Percentiles rank a stretch among this genome's conserved stretches.
Evolutionary conservation across 495 filamentous ascomycete genomes (phyloP).

Genomic region (Hypoxylon trugodes): DNA sequence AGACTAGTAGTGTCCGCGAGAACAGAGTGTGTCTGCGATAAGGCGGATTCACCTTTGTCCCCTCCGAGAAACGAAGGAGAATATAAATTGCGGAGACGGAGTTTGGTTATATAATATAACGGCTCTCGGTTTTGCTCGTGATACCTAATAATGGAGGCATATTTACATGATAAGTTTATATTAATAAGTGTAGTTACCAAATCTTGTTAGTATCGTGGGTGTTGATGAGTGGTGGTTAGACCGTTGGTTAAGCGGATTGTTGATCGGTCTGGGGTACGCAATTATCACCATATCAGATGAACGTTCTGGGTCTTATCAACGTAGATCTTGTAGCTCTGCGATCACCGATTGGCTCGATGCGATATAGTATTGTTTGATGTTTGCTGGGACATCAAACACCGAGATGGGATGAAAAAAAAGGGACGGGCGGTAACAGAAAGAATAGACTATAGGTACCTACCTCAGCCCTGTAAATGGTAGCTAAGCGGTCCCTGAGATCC

Average conservation of each 20-base stretch:
- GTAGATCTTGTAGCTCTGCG: conserved; percentile 1
- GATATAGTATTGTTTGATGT: conserved; percentile 27
- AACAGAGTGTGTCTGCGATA: background rate
- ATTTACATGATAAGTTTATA: too few relatives aligned
- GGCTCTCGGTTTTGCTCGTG: background rate
- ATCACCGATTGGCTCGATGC: conserved; percentile 1
- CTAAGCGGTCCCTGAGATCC: too few relatives aligned
- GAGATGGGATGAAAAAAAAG: conserved; percentile 28
- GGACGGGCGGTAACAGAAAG: conserved; percentile 1
- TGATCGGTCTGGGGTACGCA: background rate
- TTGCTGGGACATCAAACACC: conserved; percentile 22
- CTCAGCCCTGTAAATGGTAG: conserved; percentile 2
- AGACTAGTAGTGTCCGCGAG: background rate
- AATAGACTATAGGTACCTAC: background rate
- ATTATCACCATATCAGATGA: conserved; percentile 19
- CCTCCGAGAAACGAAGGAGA: background rate
- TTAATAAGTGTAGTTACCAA: background rate
- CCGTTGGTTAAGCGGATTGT: background rate
- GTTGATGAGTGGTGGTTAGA: background rate
- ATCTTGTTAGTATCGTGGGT: background rate
- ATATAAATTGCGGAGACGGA: background rate
- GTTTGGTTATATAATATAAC: background rate
- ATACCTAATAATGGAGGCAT: too few relatives aligned
- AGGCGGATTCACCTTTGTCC: background rate
- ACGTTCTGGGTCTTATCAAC: background rate